Evolutionary conservation across 1,139 yeast genomes (phyloP), one percentile per base, ranked within the genome.

Genomic region (Yamadazyma conglobata): DNA sequence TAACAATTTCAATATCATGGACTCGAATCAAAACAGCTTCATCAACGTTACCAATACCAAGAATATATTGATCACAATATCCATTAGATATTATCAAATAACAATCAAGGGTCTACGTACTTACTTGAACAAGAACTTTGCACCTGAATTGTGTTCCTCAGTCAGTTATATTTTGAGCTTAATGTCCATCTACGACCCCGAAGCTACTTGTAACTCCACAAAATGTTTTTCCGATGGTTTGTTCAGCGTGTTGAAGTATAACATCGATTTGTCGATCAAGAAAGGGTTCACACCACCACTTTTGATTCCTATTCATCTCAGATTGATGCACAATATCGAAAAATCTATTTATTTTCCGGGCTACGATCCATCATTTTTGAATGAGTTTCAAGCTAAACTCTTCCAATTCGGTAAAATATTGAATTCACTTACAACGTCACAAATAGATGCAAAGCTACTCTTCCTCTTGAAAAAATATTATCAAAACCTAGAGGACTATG

Each of bases 181-280:
- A 33, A 65, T 64, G 69, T 54, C 70, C 8, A 57, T 65, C 12
- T 67, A 67, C 40, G 73, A 67, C 35, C 72, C 72, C 0, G 70
- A 64, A 38, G 70, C 69, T 5, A 64, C 70, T 0, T 42, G 57
- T n/a, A 44, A 58, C 37, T 62, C 70, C 21, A 53, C 58, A 13
- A 51, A 49, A 25, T 66, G 73, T 36, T 67, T 65, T 37, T 48
- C 70, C 22, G 70, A 66, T 37, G 73, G 73, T 1, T 47, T 66
- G 27, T 62, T 66, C 37, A 52, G 65, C 21, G 58, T 65, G 15
- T 56, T 66, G 39, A 47, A 54, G 12, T 56, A 60, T 44, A 51
- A 60, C 34, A 38, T 56, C 24, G 48, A 53, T 25, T 31, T 49
- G 7, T 47, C 58, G 5, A 40, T 45, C 16, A 53, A 52, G 27